Evolutionary conservation across 1,284 basidiomycete genomes (phyloP), one percentile per base, ranked within the genome.

Genomic region (Moniliophthora roreri): DNA sequence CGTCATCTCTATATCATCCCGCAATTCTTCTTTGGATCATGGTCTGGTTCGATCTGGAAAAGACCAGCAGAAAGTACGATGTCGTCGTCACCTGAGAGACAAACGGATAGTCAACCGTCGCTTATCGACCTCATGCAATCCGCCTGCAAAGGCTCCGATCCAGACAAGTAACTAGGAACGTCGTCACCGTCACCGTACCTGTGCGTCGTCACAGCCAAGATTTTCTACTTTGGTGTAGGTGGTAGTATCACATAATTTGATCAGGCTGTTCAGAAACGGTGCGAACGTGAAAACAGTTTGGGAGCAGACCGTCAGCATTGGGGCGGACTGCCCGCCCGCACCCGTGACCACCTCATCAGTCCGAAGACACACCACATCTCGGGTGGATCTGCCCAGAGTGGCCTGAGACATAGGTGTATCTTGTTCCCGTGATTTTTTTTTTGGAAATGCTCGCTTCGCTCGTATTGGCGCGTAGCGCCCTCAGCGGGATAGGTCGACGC

Each of bases 171-270:
- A 10, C 48, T 40, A 21, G 21, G n/a, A 32, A 6, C 26, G n/a
- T 11, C n/a, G 20, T 35, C 55, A 15, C n/a, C n/a, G n/a, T n/a
- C n/a, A n/a, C 51, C 54, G 34, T 68, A 70, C 58, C 40, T 80
- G 8, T 90, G 87, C 62, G 77, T 95, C 11, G 85, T 93, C 3
- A 91, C 93, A 0, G 87, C 87, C n/a, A 98, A 95, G 71, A 79
- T 93, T 9, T 74, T 98, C 24, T 98, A 99, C 68, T 98, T 98
- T 71, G 96, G 96, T 13, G 95, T 98, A 3, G 96, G 96, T 0
- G 95, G 95, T 0, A 92, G 94, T 0, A 76, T 95, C 8, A 72
- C 81, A 20, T 87, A 89, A 54, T 97, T 99, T 66, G 67, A 85
- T 16, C 65, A 67, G 23, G 75, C 72, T 2, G 77, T 94, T 0